phyloP scores from a whole-genome alignment of 345 rosid genomes.

The Eucalyptus melliodora region DNA sequence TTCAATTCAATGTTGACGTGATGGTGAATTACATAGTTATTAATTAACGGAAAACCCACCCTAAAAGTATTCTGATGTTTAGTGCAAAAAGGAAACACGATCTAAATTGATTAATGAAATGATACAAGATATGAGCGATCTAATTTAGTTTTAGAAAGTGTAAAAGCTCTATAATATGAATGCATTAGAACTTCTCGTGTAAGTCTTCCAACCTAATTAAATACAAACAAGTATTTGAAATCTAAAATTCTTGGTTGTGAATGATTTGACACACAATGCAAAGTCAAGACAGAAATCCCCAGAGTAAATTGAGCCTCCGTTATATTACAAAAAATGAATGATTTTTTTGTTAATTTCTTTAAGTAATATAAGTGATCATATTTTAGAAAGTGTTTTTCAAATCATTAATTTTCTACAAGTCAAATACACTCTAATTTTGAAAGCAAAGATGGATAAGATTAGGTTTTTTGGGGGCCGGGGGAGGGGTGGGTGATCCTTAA shows the following conservation, averaged over 20 bases:
- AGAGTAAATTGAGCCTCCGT: neutral
- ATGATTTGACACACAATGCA: neutral
- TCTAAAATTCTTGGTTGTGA: neutral
- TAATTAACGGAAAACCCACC: neutral
- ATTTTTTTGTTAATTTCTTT: neutral
- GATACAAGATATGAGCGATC: neutral
- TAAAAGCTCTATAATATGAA: neutral
- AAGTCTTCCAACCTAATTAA: neutral
- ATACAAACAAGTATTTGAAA: neutral
- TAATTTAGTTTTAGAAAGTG: neutral
- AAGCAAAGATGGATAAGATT: neutral
- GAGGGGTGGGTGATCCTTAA: neutral
- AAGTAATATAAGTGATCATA: no score
- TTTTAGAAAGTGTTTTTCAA: neutral
- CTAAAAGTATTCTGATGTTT: neutral
- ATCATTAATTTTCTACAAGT: neutral
- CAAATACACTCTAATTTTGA: neutral
- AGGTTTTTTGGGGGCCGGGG: neutral
- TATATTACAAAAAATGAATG: neutral
- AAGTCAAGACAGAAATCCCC: neutral
- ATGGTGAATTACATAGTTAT: neutral
- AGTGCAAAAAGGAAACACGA: neutral
- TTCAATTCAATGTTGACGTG: neutral
- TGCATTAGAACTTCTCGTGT: neutral
- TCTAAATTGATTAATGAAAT: neutral